A percentile compares a stretch with the other conserved stretches of the same genome.
These are phyloP conservation scores for Steccherinum ochraceum DNA, from an alignment of 768 basidiomycete genomes.

Conservation along the genomic window DNA sequence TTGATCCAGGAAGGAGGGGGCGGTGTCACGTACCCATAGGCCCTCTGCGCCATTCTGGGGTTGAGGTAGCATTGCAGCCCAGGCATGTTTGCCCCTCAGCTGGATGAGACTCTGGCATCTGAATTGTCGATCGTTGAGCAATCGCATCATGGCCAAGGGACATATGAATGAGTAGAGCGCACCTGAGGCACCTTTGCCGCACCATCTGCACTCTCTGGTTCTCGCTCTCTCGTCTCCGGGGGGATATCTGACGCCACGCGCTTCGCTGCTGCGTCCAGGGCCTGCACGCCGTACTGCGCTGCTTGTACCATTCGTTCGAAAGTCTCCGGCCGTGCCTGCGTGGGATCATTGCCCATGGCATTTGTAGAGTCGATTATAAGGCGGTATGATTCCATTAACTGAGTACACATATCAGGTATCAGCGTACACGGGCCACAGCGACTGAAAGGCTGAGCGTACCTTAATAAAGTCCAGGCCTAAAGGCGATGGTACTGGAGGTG, in stretches of 20 bases:
- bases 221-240: slow-evolving; percentile 14
- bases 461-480: slow-evolving; percentile 36
- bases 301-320: slow-evolving; percentile 42
- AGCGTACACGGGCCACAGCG: not conserved
- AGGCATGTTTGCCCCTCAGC: slow-evolving; percentile 59
- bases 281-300: slow-evolving; percentile 32
- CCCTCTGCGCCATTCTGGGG: slow-evolving; percentile 82
- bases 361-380: slow-evolving; percentile 34
- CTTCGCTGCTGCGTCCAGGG: slow-evolving; percentile 34
- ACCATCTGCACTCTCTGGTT: slow-evolving; percentile 21
- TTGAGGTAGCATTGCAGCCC: slow-evolving; percentile 78
- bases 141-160: too few relatives aligned
- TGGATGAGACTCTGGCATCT: not conserved
- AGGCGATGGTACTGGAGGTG: slow-evolving; percentile 17
- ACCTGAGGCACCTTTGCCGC: slow-evolving; percentile 20
- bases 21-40: slow-evolving; percentile 55
- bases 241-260: slow-evolving; percentile 11
- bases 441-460: slow-evolving; percentile 21
- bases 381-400: slow-evolving; percentile 41
- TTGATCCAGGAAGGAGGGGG: slow-evolving; percentile 6
- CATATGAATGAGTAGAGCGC: slow-evolving; percentile 4
- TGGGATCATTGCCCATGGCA: slow-evolving; percentile 21
- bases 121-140: not conserved
- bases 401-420: slow-evolving; percentile 1
- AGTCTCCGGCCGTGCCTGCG: slow-evolving; percentile 21